Evolutionary conservation across 805 yeast species (phyloP).

Genomic region (Candida ponderosae): DNA sequence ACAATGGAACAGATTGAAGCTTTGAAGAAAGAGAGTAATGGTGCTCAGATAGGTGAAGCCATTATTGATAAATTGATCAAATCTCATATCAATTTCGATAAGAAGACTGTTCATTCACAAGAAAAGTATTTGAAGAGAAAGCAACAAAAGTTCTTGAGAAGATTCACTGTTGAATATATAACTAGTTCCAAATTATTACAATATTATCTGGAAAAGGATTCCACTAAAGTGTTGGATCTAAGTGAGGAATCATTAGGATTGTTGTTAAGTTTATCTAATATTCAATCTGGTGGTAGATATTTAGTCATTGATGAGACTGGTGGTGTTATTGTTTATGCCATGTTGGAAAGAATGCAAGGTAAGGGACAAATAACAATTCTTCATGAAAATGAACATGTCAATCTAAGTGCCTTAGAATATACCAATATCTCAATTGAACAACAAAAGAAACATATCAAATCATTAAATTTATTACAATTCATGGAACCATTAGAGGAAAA

Average conservation of each 20-base stretch:
- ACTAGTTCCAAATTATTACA: conserved; percentile 66
- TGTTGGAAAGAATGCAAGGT: conserved; percentile 83
- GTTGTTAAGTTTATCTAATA: conserved; percentile 69
- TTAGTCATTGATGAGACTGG: conserved; percentile 91
- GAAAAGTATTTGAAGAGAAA: conserved; percentile 88
- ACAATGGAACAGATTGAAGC: conserved; percentile 76
- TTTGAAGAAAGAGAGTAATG: conserved; percentile 63
- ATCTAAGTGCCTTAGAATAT: conserved; percentile 60
- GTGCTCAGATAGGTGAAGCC: conserved; percentile 56
- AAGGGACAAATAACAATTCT: conserved; percentile 62
- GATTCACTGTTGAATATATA: conserved; percentile 75
- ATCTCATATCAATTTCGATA: conserved; percentile 79
- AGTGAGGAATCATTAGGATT: conserved; percentile 80
- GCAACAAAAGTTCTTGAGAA: conserved; percentile 81
- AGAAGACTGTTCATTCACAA: conserved; percentile 84
- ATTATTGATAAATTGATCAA: conserved; percentile 77
- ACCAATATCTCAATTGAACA: conserved; percentile 53
- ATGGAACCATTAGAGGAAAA: conserved; percentile 61
- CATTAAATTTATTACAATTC: conserved; percentile 72
- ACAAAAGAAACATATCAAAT: conserved; percentile 48
- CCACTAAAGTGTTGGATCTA: conserved; percentile 62
- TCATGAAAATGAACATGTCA: conserved; percentile 93
- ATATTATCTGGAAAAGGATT: conserved; percentile 65
- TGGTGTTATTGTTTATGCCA: conserved; percentile 76
- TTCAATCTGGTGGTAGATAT: conserved; percentile 85